Conservation (phyloP, 768 basidiomycete genomes). For the Termitomyces sp. region DNA sequence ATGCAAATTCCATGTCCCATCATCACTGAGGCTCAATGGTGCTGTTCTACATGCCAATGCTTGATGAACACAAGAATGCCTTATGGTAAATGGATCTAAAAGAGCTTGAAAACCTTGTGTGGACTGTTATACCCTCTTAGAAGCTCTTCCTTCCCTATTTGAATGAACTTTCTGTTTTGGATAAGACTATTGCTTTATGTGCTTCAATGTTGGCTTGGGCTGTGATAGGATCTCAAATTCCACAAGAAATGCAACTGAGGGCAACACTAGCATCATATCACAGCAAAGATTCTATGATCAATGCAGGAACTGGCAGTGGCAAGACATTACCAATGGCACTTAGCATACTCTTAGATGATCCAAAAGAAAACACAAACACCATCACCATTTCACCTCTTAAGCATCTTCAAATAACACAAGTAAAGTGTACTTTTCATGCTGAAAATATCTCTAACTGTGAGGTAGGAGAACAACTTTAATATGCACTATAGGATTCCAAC, state of each 20-base stretch:
- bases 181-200: too few relatives aligned
- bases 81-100: too few relatives aligned
- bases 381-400: slow-evolving; percentile 20
- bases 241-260: slow-evolving; percentile 20
- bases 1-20: too few relatives aligned
- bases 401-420: slow-evolving; percentile 13
- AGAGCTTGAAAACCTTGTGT: too few relatives aligned
- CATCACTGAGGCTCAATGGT: too few relatives aligned
- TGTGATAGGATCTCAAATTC: slow-evolving; percentile 11
- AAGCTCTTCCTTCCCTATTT: too few relatives aligned
- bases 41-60: too few relatives aligned
- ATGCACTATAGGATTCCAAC: too few relatives aligned
- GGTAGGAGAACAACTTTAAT: background rate
- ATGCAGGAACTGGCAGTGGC: slow-evolving; percentile 23
- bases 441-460: slow-evolving; percentile 4
- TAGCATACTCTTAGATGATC: slow-evolving; percentile 17
- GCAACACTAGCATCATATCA: slow-evolving; percentile 14
- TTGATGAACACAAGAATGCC: too few relatives aligned
- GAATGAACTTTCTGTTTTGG: too few relatives aligned
- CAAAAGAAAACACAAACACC: slow-evolving; percentile 5
- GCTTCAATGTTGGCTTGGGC: too few relatives aligned
- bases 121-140: too few relatives aligned
- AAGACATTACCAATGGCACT: slow-evolving; percentile 27
- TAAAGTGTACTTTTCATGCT: background rate
- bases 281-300: slow-evolving; percentile 16